Conservation (phyloP, 2,329 filamentous ascomycete genomes). For the Apiospora koreana region DNA sequence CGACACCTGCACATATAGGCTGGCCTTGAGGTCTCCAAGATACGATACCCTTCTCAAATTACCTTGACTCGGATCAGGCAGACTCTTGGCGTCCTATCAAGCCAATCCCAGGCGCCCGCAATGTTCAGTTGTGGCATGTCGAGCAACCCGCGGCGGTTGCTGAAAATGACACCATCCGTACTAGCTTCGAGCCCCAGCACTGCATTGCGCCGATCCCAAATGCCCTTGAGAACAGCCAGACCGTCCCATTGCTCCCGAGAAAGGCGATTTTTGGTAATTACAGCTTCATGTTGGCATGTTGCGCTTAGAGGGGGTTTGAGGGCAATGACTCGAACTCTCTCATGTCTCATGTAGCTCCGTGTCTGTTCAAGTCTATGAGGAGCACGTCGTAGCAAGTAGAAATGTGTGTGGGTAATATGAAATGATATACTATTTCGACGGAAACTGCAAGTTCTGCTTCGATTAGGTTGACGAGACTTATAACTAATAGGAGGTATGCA, state of each 20-base stretch:
- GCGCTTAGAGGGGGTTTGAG: too few relatives aligned
- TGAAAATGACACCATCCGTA: constrained; percentile 43
- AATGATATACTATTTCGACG: too few relatives aligned
- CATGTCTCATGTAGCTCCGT: too few relatives aligned
- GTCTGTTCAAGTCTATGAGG: neutral
- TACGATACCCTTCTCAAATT: constrained; percentile 36
- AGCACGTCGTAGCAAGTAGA: neutral
- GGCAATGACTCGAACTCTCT: too few relatives aligned
- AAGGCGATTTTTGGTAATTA: too few relatives aligned
- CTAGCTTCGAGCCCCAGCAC: constrained; percentile 35
- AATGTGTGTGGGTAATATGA: too few relatives aligned
- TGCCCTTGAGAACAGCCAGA: too few relatives aligned
- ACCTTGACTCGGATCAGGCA: constrained; percentile 37
- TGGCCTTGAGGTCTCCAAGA: constrained; percentile 34
- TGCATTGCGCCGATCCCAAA: constrained; percentile 47
- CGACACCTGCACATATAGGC: constrained; percentile 22
- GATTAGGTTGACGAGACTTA: too few relatives aligned
- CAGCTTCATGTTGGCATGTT: too few relatives aligned
- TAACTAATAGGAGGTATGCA: neutral
- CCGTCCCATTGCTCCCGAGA: too few relatives aligned
- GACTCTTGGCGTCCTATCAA: constrained; percentile 50
- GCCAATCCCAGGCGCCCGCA: constrained; percentile 53
- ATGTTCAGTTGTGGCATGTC: constrained; percentile 54
- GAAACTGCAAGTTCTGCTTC: too few relatives aligned
- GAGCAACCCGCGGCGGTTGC: too few relatives aligned